Evolutionary conservation across 2,329 filamentous ascomycete species (phyloP), one percentile per base, ranked within the genome.

Genomic region (Raffaelea albimanens): DNA sequence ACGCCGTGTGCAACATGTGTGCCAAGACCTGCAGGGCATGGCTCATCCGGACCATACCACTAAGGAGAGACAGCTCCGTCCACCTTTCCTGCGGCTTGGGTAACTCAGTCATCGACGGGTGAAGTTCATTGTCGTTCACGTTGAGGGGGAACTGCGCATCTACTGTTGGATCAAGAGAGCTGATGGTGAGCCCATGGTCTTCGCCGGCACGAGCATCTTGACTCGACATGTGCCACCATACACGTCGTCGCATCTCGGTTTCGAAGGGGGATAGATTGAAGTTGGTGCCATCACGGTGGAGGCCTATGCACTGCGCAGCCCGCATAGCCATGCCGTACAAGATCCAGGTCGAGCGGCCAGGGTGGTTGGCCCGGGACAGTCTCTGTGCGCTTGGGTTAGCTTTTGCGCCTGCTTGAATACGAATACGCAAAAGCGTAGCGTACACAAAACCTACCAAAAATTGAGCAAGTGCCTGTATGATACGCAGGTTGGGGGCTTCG

Each of bases 61-160:
- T 57, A 39, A 65, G 67, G 50, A 77, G 73, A 0, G 72, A 72
- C 67, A 76, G 75, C 43, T 76, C 72, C 1, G 75, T 76, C 58
- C 72, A 76, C 19, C 69, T 67, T 14, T 68, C 61, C 13, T 69
- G 67, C 5, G 63, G 48, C 0, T 70, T 67, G 20, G 54, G 53
- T 16, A 71, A 66, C 0, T 66, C 63, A 7, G 56, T 61, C 65
- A 70, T 71, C n/a, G 60, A 58, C 1, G 72, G 69, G 11, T 60
- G 54, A 3, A 78, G 57, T 38, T 73, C 70, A 23, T 52, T 55
- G 50, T 78, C 75, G 49, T 76, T 71, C 45, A 76, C 59, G 47
- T 78, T 78, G 7, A 73, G 59, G 7, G 73, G 72, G 61, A 74
- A 66, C 45, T 70, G 68, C 0, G 69, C 71, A 43, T 75, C 72